Evolutionary conservation across 305 asterid genomes (phyloP), one percentile per base, ranked within the genome.

Genomic region (Rubia balearica): DNA sequence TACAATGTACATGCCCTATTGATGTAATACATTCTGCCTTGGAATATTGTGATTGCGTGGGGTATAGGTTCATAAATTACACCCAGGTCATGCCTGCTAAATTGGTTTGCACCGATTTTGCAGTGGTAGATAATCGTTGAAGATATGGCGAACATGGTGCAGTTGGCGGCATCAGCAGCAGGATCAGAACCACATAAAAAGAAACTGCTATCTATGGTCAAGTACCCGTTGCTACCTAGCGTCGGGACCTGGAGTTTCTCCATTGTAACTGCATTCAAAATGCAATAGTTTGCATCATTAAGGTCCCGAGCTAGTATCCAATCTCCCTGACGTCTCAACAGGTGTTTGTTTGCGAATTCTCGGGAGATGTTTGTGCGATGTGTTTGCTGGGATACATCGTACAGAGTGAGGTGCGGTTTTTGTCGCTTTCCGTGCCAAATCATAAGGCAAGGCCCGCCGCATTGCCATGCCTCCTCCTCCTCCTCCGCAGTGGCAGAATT

Each of bases 111-210:
- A 30, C 65, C 65, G 8, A 61, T 61, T 16, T 27, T 9, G 17
- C 65, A 24, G 7, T 13, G 12, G 17, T 11, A 1, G 17, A 8
- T 61, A 10, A 0, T 0, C 1, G 12, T 7, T 12, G 30, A 2
- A 4, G 12, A 4, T 4, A 61, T 24, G 6, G 12, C 8, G 19
- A 24, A 61, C 8, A 14, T 0, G 7, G n/a, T 16, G 4, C 21
- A 24, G 14, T 8, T 0, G 13, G 2, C 19, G 4, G n/a, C 8
- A 12, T 2, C 19, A 0, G 38, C 0, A 0, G 21, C 8, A 3
- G 60, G 60, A n/a, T 11, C 5, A 2, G 41, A 6, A 2, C 22
- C n/a, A 19, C 0, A 36, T 16, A 62, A 14, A 3, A 14, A 1
- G 46, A 61, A 61, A 33, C 12, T 6, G 41, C 65, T 11, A 24